Percentiles rank a stretch among this genome's conserved stretches.
These are phyloP conservation scores for Microcera coccophila DNA, from an alignment of 2,329 filamentous ascomycete species.

Conservation along the genomic window DNA sequence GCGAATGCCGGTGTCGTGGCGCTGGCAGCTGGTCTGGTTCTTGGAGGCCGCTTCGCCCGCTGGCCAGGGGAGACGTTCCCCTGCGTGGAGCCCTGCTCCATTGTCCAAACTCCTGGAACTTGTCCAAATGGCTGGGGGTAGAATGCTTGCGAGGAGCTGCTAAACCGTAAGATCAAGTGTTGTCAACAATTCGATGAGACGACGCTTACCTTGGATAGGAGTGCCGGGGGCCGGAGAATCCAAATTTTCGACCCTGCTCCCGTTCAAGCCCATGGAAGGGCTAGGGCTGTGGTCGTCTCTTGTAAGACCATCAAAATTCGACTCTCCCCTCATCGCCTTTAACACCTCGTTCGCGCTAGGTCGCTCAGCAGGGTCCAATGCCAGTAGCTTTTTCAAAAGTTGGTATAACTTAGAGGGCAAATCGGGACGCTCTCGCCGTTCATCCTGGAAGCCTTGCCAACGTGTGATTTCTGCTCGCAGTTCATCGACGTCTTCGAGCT, in stretches of 20 bases:
- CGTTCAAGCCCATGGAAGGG: conserved; percentile 39
- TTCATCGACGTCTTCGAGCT: conserved; percentile 84
- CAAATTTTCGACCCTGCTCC: conserved; percentile 51
- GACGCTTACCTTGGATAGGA: conserved; percentile 42
- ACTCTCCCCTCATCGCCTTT: conserved; percentile 68
- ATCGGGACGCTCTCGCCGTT: conserved; percentile 70
- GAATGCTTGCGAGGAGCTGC: conserved; percentile 30
- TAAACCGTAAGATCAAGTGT: conserved; percentile 28
- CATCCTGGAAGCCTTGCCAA: conserved; percentile 84
- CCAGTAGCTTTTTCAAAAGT: conserved; percentile 75
- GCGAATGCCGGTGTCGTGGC: conserved; percentile 17
- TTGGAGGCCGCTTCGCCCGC: conserved; percentile 7
- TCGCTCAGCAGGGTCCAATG: conserved; percentile 69
- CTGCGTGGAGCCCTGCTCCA: conserved; percentile 14
- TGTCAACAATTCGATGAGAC: conserved; percentile 12
- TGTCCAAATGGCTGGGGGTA: conserved; percentile 20
- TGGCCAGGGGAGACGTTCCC: conserved; percentile 17
- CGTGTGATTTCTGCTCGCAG: conserved; percentile 79
- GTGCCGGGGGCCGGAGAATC: conserved; percentile 52
- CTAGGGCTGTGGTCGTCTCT: conserved; percentile 32
- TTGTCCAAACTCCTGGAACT: conserved; percentile 22
- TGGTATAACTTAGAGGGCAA: conserved; percentile 82
- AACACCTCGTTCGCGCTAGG: conserved; percentile 86
- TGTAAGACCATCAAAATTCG: conserved; percentile 41
- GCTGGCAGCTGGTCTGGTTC: conserved; percentile 11